Conservation (phyloP, 2,329 filamentous ascomycete species). For the Calycina herbarum region DNA sequence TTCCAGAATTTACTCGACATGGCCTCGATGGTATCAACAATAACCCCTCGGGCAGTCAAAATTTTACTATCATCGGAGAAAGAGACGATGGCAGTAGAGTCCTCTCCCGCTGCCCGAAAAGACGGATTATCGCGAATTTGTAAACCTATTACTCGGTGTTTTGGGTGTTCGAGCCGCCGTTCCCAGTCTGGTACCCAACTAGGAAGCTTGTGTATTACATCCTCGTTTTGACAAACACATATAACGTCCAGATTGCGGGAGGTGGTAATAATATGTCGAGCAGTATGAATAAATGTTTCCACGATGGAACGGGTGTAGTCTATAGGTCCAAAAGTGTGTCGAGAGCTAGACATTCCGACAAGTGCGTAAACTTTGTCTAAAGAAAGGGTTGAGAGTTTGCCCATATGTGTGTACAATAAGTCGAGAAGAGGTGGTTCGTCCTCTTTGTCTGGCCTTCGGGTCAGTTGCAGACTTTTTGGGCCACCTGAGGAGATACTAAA, state of each 20-base stretch:
- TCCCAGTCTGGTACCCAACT: constrained; percentile 21
- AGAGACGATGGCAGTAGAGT: not conserved
- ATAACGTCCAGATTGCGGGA: constrained; percentile 9
- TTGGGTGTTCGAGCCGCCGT: constrained; percentile 15
- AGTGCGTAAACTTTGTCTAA: constrained; percentile 22
- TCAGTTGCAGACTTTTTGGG: constrained; percentile 12
- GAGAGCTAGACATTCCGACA: constrained; percentile 16
- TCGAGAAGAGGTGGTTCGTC: constrained; percentile 10
- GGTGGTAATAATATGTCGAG: constrained; percentile 13
- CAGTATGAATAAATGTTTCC: constrained; percentile 7
- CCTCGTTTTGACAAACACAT: constrained; percentile 17
- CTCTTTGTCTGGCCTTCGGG: not conserved
- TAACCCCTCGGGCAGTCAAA: constrained; percentile 14
- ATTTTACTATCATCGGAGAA: constrained; percentile 8
- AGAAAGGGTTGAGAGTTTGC: constrained; percentile 13
- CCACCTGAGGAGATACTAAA: constrained; percentile 19
- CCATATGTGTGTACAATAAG: constrained; percentile 14
- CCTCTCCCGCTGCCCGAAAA: constrained; percentile 11
- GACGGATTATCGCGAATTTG: constrained; percentile 10
- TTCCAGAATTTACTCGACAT: constrained; percentile 10
- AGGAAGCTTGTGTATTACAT: constrained; percentile 12
- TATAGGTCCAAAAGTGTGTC: constrained; percentile 14
- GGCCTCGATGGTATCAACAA: constrained; percentile 15
- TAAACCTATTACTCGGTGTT: constrained; percentile 12
- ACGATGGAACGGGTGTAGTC: constrained; percentile 17